Evolutionary conservation across 139 green algal species (phyloP), one percentile per base, ranked within the genome.

Genomic region (Coccomyxa sp.): DNA sequence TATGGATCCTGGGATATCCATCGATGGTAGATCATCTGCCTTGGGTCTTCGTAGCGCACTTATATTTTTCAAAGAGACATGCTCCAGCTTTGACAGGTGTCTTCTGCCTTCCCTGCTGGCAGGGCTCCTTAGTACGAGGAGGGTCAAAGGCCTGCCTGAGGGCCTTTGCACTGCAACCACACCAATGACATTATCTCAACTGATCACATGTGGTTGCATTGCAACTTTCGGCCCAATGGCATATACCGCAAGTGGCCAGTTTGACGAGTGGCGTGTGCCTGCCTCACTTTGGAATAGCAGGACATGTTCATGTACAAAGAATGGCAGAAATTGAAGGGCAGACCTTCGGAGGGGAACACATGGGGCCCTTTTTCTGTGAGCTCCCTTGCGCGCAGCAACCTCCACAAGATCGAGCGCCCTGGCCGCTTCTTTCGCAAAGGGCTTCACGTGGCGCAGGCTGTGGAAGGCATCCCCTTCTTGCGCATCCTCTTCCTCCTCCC

Each of bases 101-200:
- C 63, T 71, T 25, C 63, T 71, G 21, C 18, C 63, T 9, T 71
- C 63, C 21, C 18, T 21, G 63, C 63, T 71, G 63, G 63, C 63
- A 71, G 7, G 4, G 1, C 63, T 58, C 71, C 18, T 67, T 38
- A 45, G 60, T 16, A 18, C 80, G 57, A 51, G 80, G 80, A 14
- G 80, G 80, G 58, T 58, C 80, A 77, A 83, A 83, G 13, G 80
- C 58, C 58, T 83, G 58, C 80, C 31, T 14, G 21, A 83, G 9
- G 13, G 17, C 75, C 75, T 79, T 45, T 57, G 28, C 17, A 28
- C 75, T 79, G 75, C 75, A 79, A 45, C 16, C 67, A 32, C 27
- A 76, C 27, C 11, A 76, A 76, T n/a, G 27, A 32, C 27, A 13
- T 76, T 12, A n/a, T 21, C 14, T 32, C 38, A 51, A 51, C 7